Evolutionary conservation across 345 rosid species (phyloP).

Genomic region (Eucalyptus camaldulensis): DNA sequence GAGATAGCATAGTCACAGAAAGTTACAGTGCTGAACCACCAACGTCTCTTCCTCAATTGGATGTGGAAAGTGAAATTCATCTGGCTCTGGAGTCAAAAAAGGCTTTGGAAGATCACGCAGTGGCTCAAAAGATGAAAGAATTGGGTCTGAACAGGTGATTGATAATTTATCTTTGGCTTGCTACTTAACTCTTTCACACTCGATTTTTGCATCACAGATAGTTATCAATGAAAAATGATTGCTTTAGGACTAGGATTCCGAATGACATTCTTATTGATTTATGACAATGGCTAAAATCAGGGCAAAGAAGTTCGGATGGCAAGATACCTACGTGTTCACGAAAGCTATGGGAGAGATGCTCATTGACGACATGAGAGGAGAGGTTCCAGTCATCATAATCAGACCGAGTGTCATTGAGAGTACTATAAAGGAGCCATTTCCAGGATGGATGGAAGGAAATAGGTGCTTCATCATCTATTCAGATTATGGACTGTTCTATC

Average conservation of each 20-base stretch:
- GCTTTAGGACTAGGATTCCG: neutral
- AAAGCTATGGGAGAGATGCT: conserved; percentile 99
- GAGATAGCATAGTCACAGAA: conserved; percentile 67
- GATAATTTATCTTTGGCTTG: neutral
- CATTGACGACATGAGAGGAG: conserved; percentile 61
- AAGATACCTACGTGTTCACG: conserved; percentile 84
- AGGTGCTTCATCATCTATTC: conserved; percentile 21
- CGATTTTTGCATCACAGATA: neutral
- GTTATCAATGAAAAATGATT: neutral
- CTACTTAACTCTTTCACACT: neutral
- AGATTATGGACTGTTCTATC: neutral
- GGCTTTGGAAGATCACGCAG: conserved; percentile 13
- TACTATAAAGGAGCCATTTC: conserved; percentile 84
- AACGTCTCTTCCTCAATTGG: conserved; percentile 17
- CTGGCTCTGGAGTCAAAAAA: conserved; percentile 32
- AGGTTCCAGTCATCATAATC: conserved; percentile 68
- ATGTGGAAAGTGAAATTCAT: conserved; percentile 50
- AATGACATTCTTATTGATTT: neutral
- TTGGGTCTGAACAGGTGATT: conserved; percentile 72
- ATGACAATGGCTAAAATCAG: conserved; percentile 8
- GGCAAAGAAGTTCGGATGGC: conserved; percentile 91
- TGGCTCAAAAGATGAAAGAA: conserved; percentile 60
- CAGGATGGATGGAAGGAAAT: conserved; percentile 99
- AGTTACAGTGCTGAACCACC: conserved; percentile 16
- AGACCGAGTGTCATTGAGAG: conserved; percentile 90